Evolutionary conservation across 257 asterid genomes (phyloP), one percentile per base, ranked within the genome.

Genomic region (Cinchona pubescens): DNA sequence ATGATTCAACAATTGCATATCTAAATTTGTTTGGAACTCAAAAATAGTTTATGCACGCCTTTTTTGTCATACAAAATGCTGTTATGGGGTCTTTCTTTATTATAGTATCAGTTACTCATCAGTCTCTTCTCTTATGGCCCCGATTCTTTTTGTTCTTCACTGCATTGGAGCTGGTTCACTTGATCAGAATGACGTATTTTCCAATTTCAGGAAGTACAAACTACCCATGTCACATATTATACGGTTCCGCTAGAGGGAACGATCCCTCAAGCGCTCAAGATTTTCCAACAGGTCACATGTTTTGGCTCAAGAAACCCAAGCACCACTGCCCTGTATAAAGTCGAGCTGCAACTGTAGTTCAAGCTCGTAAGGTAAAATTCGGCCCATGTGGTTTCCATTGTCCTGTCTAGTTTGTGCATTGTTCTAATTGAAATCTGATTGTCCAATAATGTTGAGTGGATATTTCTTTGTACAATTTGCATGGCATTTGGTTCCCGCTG

Each of bases 341-440:
- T n/a, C n/a, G n/a, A n/a, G n/a, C n/a, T n/a, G n/a, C 98, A 29
- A 95, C 99, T 7, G 99, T 95, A 32, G 94, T 86, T 81, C 96
- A 81, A 82, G 71, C 91, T 72, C 97, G 96, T 56, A 95, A 95
- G 97, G 99, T 95, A 87, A 51, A 55, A 12, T 5, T 69, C 74
- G 66, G 38, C 78, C 53, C 45, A 18, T 60, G 55, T 43, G 45
- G 40, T 60, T 45, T 23, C 60, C 23, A 9, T 4, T 38, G 35
- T 59, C 45, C 58, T 16, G 21, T 70, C 18, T 60, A 15, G 3
- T 13, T 29, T 11, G 32, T 69, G 27, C 5, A 32, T 42, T 19
- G 38, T 43, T 63, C 12, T 66, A 59, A 5, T n/a, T 30, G 46
- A 40, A 56, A 25, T 19, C 25, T 69, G n/a, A 51, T 43, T 46